Evolutionary conservation across 768 basidiomycete species (phyloP), one percentile per base, ranked within the genome.

Genomic region (Podaxis carcinomalis): DNA sequence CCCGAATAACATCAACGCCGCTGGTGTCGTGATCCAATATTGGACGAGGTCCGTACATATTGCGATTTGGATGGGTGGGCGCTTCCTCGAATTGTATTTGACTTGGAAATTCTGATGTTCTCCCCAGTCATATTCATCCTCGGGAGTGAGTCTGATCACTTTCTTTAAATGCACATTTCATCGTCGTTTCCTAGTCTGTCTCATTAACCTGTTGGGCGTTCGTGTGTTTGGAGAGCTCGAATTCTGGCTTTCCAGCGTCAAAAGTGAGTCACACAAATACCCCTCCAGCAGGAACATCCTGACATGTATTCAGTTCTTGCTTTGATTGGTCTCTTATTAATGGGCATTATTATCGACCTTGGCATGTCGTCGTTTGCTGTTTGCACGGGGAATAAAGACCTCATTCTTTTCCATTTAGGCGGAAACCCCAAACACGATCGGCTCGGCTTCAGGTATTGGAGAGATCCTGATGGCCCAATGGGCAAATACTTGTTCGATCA

Each of bases 231-330:
- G 87, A 55, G 87, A 90, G 68, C 73, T 88, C n/a, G 86, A 88
- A 67, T 89, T 88, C 72, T 88, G 86, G 86, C 81, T 83, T 66
- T 87, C 85, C 59, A 81, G 83, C 57, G 78, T 92, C 70, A 90
- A 92, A 71, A 79, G 91, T 68, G 62, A 13, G 69, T 78, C 25
- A 72, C 75, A 13, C 70, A 77, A 21, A 25, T 47, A 27, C 14
- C 55, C 6, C 6, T 35, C n/a, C 13, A 23, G 21, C n/a, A 25
- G 14, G 14, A 14, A 19, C 11, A 23, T 28, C 16, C 19, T 62
- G 35, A 62, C 47, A 44, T 39, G 1, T 5, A 25, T 27, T 7
- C 52, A 80, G 79, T 80, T 54, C 64, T 80, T 25, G 68, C 78
- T 28, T 67, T 82, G 36, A 75, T 85, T 57, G 82, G 81, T 6